Evolutionary conservation across 768 basidiomycete genomes (phyloP).

Genomic region (Terana coerulea): DNA sequence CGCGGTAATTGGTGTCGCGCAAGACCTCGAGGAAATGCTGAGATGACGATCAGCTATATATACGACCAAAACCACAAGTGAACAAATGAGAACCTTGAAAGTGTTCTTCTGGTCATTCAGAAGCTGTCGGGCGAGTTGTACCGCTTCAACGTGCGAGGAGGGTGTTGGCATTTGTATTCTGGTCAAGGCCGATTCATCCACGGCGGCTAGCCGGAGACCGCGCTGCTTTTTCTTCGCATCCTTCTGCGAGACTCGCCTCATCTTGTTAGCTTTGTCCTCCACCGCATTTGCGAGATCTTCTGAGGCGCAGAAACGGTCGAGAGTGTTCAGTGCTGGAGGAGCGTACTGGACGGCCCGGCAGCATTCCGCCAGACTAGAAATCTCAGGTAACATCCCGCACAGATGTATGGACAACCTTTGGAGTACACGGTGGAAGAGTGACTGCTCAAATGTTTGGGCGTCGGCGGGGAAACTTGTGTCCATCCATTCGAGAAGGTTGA

Average conservation of each 20-base stretch:
- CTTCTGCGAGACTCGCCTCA: neutral
- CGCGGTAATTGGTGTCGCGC: neutral
- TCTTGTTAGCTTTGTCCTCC: constrained; percentile 1
- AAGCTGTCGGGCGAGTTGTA: constrained; percentile 15
- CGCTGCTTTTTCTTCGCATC: constrained; percentile 20
- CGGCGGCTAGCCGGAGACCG: neutral
- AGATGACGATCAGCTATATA: neutral
- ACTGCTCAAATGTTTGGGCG: neutral
- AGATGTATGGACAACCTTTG: neutral
- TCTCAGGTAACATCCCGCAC: neutral
- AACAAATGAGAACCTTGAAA: neutral
- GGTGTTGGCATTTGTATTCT: constrained; percentile 28
- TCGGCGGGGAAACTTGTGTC: neutral
- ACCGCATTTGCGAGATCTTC: neutral
- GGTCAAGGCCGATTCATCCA: constrained; percentile 28
- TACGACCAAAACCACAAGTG: neutral
- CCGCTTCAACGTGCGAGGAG: constrained; percentile 17
- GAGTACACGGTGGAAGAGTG: neutral
- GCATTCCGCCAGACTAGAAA: neutral
- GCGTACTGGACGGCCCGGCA: constrained; percentile 1
- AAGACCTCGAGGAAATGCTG: constrained; percentile 10
- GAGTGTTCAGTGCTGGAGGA: neutral
- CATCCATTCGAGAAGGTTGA: neutral
- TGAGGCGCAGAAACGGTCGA: neutral
- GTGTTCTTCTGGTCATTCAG: constrained; percentile 21